Base-by-base conservation (phyloP, 1,139 yeast species). In the Protomyces macrosporus region DNA sequence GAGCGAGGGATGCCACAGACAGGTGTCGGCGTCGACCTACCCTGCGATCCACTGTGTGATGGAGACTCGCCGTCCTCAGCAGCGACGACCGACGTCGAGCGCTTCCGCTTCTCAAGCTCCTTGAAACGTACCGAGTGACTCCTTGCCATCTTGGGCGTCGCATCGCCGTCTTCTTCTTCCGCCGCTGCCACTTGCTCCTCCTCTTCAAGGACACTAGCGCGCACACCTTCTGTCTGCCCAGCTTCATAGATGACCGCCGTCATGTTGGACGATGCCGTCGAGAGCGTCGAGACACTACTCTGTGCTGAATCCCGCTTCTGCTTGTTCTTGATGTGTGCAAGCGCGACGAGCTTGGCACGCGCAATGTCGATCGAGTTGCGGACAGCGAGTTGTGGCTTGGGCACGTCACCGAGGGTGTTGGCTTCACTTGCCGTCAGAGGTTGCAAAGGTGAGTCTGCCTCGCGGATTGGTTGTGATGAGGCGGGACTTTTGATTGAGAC, bases 291-390 rank as follows among this genome's bases (percentile, higher is more conserved):
- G 12, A 9, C 35, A 12, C 14, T 14, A n/a, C 45, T 16, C 37
- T 34, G 33, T n/a, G 39, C 23, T 10, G 58, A 40, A 9, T 16
- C 16, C 37, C 48, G 35, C 30, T 33, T 23, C 42, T 10, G 10
- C 4, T 9, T 35, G 48, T 6, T 32, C 10, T 32, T 42, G 36
- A 23, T n/a, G 16, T 32, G 45, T 12, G 33, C 32, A 10, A 54
- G 23, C 10, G 33, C 37, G 14, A 30, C n/a, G 12, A n/a, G 62
- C 56, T 35, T 55, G 42, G 54, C 55, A 16, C 53, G 53, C 32
- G 62, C 62, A 14, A 58, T 33, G 30, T 58, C 62, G 36, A 58
- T 58, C 34, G 62, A 58, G 35, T 58, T 58, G 12, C 62, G 62
- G 12, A 55, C 45, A 9, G 42, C 23, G 14, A 58, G 42, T 9